A percentile compares a stretch with the other conserved stretches of the same genome.
phyloP scores from a whole-genome alignment of 345 rosid species.

The Dimocarpus longan region DNA sequence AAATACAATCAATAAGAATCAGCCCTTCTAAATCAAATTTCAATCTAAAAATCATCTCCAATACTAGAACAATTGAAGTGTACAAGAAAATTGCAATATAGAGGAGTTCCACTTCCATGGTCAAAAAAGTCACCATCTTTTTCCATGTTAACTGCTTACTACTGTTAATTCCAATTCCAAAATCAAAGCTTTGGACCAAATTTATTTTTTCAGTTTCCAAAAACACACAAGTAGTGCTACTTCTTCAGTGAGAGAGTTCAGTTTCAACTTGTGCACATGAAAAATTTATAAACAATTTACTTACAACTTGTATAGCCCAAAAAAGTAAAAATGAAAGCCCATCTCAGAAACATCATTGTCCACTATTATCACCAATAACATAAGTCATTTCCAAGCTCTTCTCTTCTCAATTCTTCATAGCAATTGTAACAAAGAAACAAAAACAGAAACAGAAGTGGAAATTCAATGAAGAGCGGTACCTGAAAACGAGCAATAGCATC shows the following conservation, averaged over 20 bases:
- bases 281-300: background rate
- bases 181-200: constrained; percentile 1
- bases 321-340: background rate
- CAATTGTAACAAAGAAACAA: background rate
- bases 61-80: background rate
- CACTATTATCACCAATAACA: background rate
- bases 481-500: constrained; percentile 95
- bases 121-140: background rate
- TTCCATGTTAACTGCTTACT: constrained; percentile 1
- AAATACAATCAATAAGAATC: constrained; percentile 14
- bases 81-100: background rate
- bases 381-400: background rate
- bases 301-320: background rate
- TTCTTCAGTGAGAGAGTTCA: background rate
- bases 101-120: background rate
- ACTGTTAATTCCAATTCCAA: background rate
- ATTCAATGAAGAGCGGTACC: constrained; percentile 37
- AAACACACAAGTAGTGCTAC: background rate
- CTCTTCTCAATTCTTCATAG: background rate
- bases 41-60: background rate
- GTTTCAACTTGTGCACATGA: background rate
- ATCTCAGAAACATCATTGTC: background rate
- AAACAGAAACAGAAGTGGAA: background rate
- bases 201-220: background rate
- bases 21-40: background rate